Evolutionary conservation across 176 grass and related monocot genomes (phyloP).

Genomic region (Triticum timopheevii): DNA sequence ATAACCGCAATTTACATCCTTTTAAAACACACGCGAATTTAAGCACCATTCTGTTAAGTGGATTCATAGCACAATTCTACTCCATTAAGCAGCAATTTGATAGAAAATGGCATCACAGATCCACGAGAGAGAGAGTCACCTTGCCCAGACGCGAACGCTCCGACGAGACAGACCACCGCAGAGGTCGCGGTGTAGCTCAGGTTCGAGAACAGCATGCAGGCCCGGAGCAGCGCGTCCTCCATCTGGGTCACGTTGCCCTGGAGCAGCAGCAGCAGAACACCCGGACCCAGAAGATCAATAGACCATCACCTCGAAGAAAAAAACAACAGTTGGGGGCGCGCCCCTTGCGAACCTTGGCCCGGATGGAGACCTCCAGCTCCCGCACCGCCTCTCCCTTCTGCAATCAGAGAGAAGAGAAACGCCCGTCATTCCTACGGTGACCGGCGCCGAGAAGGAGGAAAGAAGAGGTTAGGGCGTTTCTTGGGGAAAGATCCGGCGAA

Average conservation of each 20-base stretch:
- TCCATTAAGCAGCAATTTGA: not conserved
- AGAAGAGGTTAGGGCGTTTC: not conserved
- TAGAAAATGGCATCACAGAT: not conserved
- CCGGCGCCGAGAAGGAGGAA: not conserved
- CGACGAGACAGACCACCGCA: not conserved
- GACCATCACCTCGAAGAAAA: not conserved
- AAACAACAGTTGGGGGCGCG: not conserved
- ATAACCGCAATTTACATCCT: not conserved
- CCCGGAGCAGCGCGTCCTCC: not conserved
- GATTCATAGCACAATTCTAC: not conserved
- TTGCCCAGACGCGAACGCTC: not conserved
- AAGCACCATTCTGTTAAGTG: not conserved
- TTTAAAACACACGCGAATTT: not conserved
- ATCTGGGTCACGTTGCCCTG: slow-evolving; percentile 14
- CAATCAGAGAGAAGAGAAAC: not conserved
- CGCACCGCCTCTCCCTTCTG: slow-evolving; percentile 11
- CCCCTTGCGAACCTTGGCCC: slow-evolving; percentile 14
- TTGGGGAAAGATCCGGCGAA: not conserved
- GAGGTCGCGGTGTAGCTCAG: not conserved
- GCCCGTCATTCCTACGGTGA: not conserved
- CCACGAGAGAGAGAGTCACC: not conserved
- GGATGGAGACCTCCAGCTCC: slow-evolving; percentile 15
- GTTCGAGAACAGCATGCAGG: not conserved
- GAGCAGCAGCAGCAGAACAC: not conserved
- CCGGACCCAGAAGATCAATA: not conserved